Percentiles rank a stretch among this genome's conserved stretches.
These are phyloP conservation scores for Diaporthe helianthi DNA, from an alignment of 2,329 filamentous ascomycete genomes.

Conservation along the genomic window DNA sequence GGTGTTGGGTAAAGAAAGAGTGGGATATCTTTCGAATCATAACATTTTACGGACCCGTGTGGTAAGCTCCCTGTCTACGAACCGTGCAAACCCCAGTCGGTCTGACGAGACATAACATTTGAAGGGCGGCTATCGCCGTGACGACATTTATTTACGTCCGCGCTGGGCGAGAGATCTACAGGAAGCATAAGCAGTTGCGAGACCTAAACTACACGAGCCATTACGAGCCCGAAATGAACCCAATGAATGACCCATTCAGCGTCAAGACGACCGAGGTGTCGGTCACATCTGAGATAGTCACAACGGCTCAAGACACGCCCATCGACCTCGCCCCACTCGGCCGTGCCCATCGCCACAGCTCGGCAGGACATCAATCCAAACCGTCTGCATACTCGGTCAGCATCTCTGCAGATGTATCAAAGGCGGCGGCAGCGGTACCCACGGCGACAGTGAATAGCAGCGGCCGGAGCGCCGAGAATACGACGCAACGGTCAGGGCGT, in stretches of 20 bases:
- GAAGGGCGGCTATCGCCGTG: slow-evolving; percentile 66
- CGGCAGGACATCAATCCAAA: not conserved
- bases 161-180: slow-evolving; percentile 72
- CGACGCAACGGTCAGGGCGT: slow-evolving; percentile 40
- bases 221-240: slow-evolving; percentile 49
- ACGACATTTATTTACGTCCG: slow-evolving; percentile 72
- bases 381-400: slow-evolving; percentile 55
- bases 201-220: slow-evolving; percentile 55
- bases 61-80: slow-evolving; percentile 53
- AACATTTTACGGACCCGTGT: slow-evolving; percentile 76
- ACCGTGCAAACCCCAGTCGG: not conserved
- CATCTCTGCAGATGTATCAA: slow-evolving; percentile 46
- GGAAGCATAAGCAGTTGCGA: slow-evolving; percentile 68
- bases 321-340: slow-evolving; percentile 46
- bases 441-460: slow-evolving; percentile 2
- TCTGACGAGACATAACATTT: not conserved
- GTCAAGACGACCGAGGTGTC: slow-evolving; percentile 70
- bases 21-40: slow-evolving; percentile 78
- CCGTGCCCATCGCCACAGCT: slow-evolving; percentile 30
- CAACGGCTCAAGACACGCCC: slow-evolving; percentile 36
- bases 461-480: slow-evolving; percentile 34
- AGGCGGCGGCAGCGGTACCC: not conserved
- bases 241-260: slow-evolving; percentile 55
- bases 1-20: slow-evolving; percentile 77
- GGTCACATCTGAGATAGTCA: slow-evolving; percentile 60